Conservation (phyloP, 495 filamentous ascomycete genomes). For the Aspergillus nidulans region DNA sequence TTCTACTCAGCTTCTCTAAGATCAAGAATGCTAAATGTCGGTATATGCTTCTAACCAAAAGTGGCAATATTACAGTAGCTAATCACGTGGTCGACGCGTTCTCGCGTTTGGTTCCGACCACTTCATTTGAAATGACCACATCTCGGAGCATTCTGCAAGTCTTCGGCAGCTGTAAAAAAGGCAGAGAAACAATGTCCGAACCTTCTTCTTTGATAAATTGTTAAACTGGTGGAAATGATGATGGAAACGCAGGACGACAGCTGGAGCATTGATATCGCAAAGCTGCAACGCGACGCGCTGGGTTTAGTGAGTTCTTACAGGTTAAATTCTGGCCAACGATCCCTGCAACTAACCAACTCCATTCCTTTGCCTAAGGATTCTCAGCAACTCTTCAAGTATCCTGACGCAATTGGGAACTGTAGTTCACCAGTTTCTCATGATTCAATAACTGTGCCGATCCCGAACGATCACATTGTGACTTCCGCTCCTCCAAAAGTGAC, state of each 20-base stretch:
- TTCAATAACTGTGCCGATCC: background rate
- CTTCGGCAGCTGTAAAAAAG: background rate
- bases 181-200: background rate
- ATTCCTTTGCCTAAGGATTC: conserved; percentile 27
- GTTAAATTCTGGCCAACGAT: conserved; percentile 22
- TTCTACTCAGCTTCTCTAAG: too few species aligned
- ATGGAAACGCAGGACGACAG: conserved; percentile 48
- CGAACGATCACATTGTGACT: background rate
- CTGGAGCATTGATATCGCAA: conserved; percentile 46
- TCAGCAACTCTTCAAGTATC: conserved; percentile 19
- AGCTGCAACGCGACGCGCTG: conserved; percentile 48
- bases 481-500: background rate
- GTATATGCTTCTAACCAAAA: background rate
- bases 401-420: conserved; percentile 10
- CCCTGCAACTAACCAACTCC: conserved; percentile 30
- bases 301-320: conserved; percentile 36
- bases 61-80: conserved; percentile 34
- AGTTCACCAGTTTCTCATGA: background rate
- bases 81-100: conserved; percentile 37
- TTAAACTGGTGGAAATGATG: conserved; percentile 5
- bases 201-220: background rate
- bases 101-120: conserved; percentile 25
- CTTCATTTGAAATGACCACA: background rate
- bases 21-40: too few species aligned
- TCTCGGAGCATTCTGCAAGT: background rate